Base-by-base conservation (phyloP, 106 monocot genomes). In the Apostasia shenzhenica region DNA sequence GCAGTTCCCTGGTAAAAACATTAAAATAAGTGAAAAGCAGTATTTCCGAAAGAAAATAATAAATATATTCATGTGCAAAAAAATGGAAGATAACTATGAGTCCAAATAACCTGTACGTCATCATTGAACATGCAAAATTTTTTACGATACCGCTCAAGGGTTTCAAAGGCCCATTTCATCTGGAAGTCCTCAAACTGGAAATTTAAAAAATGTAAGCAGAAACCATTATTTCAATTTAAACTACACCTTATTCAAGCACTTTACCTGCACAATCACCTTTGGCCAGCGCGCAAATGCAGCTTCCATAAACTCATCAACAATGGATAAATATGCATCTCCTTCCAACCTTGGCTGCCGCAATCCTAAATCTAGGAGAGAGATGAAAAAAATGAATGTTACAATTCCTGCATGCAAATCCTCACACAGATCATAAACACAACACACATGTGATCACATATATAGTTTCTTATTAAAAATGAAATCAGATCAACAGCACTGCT, bases 81-180 rank as follows among this genome's bases (percentile, higher is more conserved):
- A 14, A 61, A 37, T 13, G 26, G 48, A n/a, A 67, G 47, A 8
- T 39, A 45, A 46, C 47, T n/a, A 62, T 66, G 4, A 69, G 7
- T 43, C 6, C 58, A 11, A 70, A 42, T 57, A 73, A 99, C 99
- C 89, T 99, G 99, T 65, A 99, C 79, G 57, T 99, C 99, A 85
- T 99, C 99, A 88, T 99, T 99, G 75, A 99, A 99, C 93, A 93
- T 99, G 80, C 99, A 99, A 81, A 93, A 88, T 77, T 67, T 83
- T 67, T 81, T 81, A 39, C 93, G 89, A 64, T 99, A 99, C 65
- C 99, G 82, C 51, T 90, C 77, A 59, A 99, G 93, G 54, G 99
- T 99, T 83, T 99, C 85, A 74, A 99, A 99, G 55, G 99, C 99
- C 99, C 99, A 99, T 76, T 99, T 99, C 99, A 99, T 99, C 84